Base-by-base conservation (phyloP, 495 filamentous ascomycete species). In the Hypoxylon trugodes region DNA sequence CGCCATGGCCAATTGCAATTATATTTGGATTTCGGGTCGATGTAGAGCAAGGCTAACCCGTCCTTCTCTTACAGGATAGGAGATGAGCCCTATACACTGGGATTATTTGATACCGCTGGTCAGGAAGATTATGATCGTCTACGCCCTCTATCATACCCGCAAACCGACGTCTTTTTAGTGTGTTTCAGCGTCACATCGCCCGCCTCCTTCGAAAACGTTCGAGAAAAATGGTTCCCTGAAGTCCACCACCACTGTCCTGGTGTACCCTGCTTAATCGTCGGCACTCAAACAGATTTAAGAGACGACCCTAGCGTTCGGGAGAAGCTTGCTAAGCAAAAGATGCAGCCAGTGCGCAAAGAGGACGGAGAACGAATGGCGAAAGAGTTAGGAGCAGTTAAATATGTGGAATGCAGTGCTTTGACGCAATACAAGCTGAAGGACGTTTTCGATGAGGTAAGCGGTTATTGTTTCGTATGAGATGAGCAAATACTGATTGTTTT, bases 121-220 rank as follows among this genome's bases (percentile, higher is more conserved):
- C 95, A 98, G 82, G 95, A 98, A 81, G 95, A 98, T 87, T 98
- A 98, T 76, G 95, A 98, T 78, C 91, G 95, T 56, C 87, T 98
- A 36, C 91, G 95, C 32, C 95, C 95, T 12, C 84, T 98, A 54
- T 98, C 95, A 47, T 98, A 98, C 71, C 95, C 95, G 0, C 95
- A 98, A 78, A 98, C 95, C 64, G 95, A 98, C 74, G 95, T 98
- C 45, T 98, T 98, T 79, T 87, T 98, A 35, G 93, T 98, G 66
- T 98, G 95, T 79, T 98, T 98, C 77, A 96, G 91, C 71, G 95
- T 98, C 66, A 98, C 94, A 26, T 98, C 95, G 9, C 95, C 96
- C n/a, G 92, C 95, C 32, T 97, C 92, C 12, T 98, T 98, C 74
- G 95, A 98, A 76, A 98, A 98, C 87, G 96, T 98, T 28, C 87